Conservation (phyloP, 331 rosid genomes). For the Rhamnella rubrinervis region DNA sequence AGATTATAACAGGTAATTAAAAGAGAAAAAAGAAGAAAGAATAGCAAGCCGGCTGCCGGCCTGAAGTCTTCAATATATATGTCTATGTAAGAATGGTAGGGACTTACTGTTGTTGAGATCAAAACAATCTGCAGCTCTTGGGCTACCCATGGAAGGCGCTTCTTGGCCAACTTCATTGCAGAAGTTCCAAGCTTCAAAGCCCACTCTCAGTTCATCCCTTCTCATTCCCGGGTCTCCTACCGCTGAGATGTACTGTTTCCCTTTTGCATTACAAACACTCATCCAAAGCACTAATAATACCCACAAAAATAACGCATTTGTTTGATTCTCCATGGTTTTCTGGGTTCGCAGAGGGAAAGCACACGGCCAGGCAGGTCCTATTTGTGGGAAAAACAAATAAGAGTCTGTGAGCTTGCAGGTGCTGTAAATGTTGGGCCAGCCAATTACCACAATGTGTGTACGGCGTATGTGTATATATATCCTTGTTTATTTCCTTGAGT, state of each 20-base stretch:
- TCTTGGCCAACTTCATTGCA: conserved; percentile 87
- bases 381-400: conserved; percentile 16
- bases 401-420: background rate
- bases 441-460: too few species aligned
- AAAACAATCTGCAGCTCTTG: conserved; percentile 86
- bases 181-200: conserved; percentile 87
- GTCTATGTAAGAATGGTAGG: background rate
- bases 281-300: conserved; percentile 28
- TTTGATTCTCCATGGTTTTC: conserved; percentile 26
- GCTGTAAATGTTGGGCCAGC: background rate
- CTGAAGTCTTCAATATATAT: background rate
- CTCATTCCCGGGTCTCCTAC: conserved; percentile 93
- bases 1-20: too few species aligned
- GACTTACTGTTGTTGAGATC: conserved; percentile 55
- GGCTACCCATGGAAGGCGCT: conserved; percentile 79
- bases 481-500: too few species aligned
- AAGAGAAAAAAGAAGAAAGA: background rate
- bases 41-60: too few species aligned
- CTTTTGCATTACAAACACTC: conserved; percentile 16
- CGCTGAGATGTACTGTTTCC: conserved; percentile 37
- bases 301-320: conserved; percentile 23
- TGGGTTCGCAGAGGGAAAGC: conserved; percentile 16
- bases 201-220: conserved; percentile 70
- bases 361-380: conserved; percentile 12
- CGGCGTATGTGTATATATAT: too few species aligned